Evolutionary conservation across 805 yeast species (phyloP).

Genomic region (Yamadazyma paraphyllophila): DNA sequence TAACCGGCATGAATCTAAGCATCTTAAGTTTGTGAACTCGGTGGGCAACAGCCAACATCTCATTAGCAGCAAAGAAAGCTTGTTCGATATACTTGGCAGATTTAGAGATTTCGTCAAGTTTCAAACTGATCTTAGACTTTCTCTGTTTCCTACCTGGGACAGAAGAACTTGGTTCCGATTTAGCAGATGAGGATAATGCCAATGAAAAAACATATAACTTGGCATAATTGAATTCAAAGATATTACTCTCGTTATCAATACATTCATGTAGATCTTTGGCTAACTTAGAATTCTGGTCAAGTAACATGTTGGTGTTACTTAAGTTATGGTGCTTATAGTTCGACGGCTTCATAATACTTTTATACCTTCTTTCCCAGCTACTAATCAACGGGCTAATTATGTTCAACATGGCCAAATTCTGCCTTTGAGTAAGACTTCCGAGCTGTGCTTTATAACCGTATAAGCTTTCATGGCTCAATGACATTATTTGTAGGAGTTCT

Average conservation of each 20-base stretch:
- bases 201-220: conserved; percentile 80
- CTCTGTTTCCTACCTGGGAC: conserved; percentile 13
- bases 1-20: conserved; percentile 80
- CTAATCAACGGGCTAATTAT: conserved; percentile 75
- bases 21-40: conserved; percentile 63
- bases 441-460: conserved; percentile 64
- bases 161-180: conserved; percentile 13
- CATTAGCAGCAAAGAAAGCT: conserved; percentile 83
- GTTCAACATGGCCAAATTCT: conserved; percentile 67
- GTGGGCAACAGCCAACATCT: conserved; percentile 66
- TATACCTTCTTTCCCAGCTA: conserved; percentile 71
- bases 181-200: conserved; percentile 55
- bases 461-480: conserved; percentile 79
- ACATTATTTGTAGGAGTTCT: conserved; percentile 73
- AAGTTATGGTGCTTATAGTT: conserved; percentile 32
- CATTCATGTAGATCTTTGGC: conserved; percentile 37
- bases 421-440: conserved; percentile 53
- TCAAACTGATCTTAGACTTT: conserved; percentile 31
- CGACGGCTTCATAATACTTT: conserved; percentile 51
- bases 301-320: conserved; percentile 18
- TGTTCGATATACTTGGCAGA: conserved; percentile 76
- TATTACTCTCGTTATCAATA: conserved; percentile 66
- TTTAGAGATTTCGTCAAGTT: conserved; percentile 66
- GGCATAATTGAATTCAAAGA: conserved; percentile 82
- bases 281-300: conserved; percentile 32